A percentile compares a stretch with the other conserved stretches of the same genome.
These are phyloP conservation scores for Pichia sp. DNA, from an alignment of 1,139 yeast species.

Conservation along the genomic window DNA sequence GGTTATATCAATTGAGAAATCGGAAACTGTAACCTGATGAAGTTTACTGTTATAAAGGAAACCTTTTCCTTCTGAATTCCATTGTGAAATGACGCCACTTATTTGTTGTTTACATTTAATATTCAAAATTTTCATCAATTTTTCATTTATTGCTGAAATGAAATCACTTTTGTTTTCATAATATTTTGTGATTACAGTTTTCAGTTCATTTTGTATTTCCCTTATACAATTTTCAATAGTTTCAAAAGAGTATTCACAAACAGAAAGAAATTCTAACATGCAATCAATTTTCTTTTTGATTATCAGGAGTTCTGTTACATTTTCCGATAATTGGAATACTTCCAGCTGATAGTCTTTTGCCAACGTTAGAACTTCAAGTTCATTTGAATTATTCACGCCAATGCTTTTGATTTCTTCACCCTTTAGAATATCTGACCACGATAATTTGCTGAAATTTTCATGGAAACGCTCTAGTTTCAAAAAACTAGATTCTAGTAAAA, in stretches of 20 bases:
- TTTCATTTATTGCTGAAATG: conserved; percentile 1
- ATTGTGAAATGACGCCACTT: conserved; percentile 1
- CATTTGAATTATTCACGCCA: too few species aligned
- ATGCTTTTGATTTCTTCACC: too few species aligned
- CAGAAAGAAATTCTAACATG: background rate
- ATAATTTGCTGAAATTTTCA: too few species aligned
- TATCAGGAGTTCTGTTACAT: background rate
- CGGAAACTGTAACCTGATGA: background rate
- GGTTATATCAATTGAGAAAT: background rate
- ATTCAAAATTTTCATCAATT: conserved; percentile 2
- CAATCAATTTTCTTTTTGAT: background rate
- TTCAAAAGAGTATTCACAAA: background rate
- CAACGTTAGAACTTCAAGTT: too few species aligned
- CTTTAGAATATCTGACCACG: too few species aligned
- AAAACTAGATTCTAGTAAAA: too few species aligned
- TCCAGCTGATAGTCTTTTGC: too few species aligned
- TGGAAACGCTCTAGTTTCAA: too few species aligned
- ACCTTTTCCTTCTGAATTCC: conserved; percentile 1
- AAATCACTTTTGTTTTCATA: conserved; percentile 12
- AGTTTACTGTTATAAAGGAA: background rate
- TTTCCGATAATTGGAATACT: too few species aligned
- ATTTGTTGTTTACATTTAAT: conserved; percentile 4
- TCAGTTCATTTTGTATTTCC: background rate
- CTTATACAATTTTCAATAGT: background rate
- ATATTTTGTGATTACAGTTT: conserved; percentile 5